Conservation (phyloP, 257 asterid species). For the Solanum appendiculatum region DNA sequence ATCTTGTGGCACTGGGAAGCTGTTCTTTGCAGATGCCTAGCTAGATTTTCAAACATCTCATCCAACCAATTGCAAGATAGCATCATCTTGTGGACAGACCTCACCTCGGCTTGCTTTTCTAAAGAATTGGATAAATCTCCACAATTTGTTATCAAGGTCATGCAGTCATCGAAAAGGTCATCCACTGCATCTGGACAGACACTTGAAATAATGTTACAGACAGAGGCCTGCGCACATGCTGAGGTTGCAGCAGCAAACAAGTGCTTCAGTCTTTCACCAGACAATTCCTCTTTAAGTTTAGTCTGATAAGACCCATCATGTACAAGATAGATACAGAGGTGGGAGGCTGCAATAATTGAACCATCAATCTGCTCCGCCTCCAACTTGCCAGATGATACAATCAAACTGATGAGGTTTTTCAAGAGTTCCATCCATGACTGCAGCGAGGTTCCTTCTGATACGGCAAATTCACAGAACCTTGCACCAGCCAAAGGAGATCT, state of each 20-base stretch:
- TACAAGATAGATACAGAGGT: slow-evolving; percentile 49
- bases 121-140: slow-evolving; percentile 32
- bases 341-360: slow-evolving; percentile 64
- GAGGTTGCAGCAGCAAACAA: slow-evolving; percentile 67
- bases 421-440: slow-evolving; percentile 58
- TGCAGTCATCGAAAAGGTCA: slow-evolving; percentile 59
- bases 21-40: slow-evolving; percentile 52
- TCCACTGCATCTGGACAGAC: slow-evolving; percentile 39
- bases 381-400: slow-evolving; percentile 39
- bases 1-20: slow-evolving; percentile 40
- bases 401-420: slow-evolving; percentile 37
- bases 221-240: slow-evolving; percentile 61
- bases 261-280: slow-evolving; percentile 47
- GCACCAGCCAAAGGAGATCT: slow-evolving; percentile 91
- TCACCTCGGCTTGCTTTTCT: slow-evolving; percentile 59
- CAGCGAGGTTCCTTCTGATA: slow-evolving; percentile 65
- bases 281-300: slow-evolving; percentile 48
- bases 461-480: slow-evolving; percentile 80
- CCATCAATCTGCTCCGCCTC: slow-evolving; percentile 49
- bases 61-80: slow-evolving; percentile 68
- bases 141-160: slow-evolving; percentile 57
- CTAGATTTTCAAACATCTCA: slow-evolving; percentile 60
- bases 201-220: slow-evolving; percentile 62
- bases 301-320: slow-evolving; percentile 40
- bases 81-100: slow-evolving; percentile 81